phyloP scores from a whole-genome alignment of 495 filamentous ascomycete genomes.

The Tuber microsphaerosporum region DNA sequence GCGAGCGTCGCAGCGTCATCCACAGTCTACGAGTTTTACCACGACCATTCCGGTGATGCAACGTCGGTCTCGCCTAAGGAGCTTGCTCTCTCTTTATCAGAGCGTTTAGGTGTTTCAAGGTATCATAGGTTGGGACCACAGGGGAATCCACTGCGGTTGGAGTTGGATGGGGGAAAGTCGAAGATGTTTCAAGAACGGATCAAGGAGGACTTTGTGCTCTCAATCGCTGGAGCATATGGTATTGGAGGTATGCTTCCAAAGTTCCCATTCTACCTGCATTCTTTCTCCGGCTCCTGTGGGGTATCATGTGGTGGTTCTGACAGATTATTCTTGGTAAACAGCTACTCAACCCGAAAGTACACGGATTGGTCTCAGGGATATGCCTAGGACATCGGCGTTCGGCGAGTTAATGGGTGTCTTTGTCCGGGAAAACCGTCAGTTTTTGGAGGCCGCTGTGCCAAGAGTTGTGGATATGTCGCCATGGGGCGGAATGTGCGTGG shows the following conservation, averaged over 20 bases:
- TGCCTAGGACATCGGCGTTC: background rate
- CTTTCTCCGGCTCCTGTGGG: background rate
- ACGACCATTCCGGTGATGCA: constrained; percentile 14
- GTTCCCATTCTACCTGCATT: background rate
- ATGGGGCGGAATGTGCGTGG: background rate
- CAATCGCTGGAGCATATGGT: constrained; percentile 20
- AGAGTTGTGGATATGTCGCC: background rate
- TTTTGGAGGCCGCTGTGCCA: constrained; percentile 2
- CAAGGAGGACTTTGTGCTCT: constrained; percentile 35
- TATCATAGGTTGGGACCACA: constrained; percentile 30
- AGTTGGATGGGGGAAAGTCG: constrained; percentile 16
- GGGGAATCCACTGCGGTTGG: constrained; percentile 21
- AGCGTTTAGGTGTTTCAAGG: constrained; percentile 34
- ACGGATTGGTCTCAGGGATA: background rate
- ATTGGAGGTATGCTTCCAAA: background rate
- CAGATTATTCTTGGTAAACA: background rate
- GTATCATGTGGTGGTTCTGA: background rate
- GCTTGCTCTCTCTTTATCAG: constrained; percentile 32
- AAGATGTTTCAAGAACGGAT: constrained; percentile 8
- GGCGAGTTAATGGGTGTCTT: background rate
- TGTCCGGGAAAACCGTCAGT: background rate
- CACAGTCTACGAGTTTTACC: constrained; percentile 11
- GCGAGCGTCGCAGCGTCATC: constrained; percentile 23
- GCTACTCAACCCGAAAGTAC: background rate
- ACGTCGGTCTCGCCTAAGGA: constrained; percentile 30